Evolutionary conservation across 2,329 filamentous ascomycete species (phyloP), one percentile per base, ranked within the genome.

Genomic region (Huntiella decipiens): DNA sequence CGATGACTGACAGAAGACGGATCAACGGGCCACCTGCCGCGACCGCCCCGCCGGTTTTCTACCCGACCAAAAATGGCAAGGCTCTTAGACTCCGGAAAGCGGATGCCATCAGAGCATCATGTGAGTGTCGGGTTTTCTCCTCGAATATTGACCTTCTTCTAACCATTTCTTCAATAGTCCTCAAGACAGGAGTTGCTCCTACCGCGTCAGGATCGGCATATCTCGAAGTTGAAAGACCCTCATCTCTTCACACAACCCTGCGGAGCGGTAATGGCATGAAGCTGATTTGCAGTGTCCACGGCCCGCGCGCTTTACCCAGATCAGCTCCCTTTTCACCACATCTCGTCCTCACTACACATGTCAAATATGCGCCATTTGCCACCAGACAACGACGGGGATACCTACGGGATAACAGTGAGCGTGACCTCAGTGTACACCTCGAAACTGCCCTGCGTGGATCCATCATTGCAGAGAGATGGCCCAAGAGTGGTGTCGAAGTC

Each of bases 401-500:
- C 58, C 66, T 94, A 16, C 77, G 87, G 40, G 88, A 96, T 59
- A 70, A 79, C 12, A 79, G 73, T 51, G 91, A 98, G 64, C 74
- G 87, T 43, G 91, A 98, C 58, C 70, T 98, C 2, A 84, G 84
- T 10, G 81, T 87, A 8, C 88, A 96, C 59, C 67, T 98, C 3
- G 87, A 96, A 61, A 88, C 85, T 12, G 87, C 91, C 19, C 68
- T 98, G 43, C 74, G 86, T 32, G 88, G 88, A 1, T 82, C 85
- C 5, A 77, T 96, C 43, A 88, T 96, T 56, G 86, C 85, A 11
- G 87, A 95, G 58, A 71, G 88, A 48, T 98, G 88, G 84, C 91
- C 91, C n/a, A 98, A 98, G 67, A 94, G 85, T 59, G 87, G 85
- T 38, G 79, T 94, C n/a, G 91, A 98, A 58, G 79, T 98, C 36